These are phyloP conservation scores for Striga hermonthica DNA, from an alignment of 305 asterid genomes.

Conservation along the genomic window DNA sequence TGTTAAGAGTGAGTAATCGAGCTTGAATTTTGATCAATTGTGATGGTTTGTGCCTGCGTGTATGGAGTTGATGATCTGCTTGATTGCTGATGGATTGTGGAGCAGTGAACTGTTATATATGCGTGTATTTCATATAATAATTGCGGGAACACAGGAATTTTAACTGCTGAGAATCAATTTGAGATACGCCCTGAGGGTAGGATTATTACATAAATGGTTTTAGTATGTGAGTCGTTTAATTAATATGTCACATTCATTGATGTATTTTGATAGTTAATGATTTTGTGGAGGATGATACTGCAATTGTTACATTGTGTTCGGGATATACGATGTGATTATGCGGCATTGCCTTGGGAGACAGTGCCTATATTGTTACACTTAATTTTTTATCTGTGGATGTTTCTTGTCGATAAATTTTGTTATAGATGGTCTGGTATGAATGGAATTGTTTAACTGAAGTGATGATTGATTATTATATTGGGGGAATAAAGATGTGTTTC, in stretches of 20 bases:
- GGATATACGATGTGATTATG: background rate
- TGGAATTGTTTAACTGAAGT: background rate
- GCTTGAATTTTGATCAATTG: slow-evolving; percentile 6
- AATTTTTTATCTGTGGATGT: background rate
- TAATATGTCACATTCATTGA: no score
- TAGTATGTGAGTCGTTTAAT: no score
- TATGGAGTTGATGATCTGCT: background rate
- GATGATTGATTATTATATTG: background rate
- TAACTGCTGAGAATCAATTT: no score
- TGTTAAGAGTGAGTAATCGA: slow-evolving; percentile 20
- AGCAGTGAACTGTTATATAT: no score
- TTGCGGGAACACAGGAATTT: no score
- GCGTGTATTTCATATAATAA: no score
- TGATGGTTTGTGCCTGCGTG: slow-evolving; percentile 2
- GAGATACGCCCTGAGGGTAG: no score
- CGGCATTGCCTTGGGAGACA: background rate
- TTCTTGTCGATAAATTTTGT: background rate
- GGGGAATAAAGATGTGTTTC: background rate
- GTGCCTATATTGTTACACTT: no score
- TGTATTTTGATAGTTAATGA: background rate
- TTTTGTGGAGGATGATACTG: background rate
- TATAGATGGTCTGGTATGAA: background rate
- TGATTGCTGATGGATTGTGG: no score
- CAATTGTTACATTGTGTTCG: background rate
- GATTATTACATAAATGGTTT: no score